These are phyloP conservation scores for Eimeria praecox DNA, from an alignment of 169 alveolate species.

Conservation along the genomic window DNA sequence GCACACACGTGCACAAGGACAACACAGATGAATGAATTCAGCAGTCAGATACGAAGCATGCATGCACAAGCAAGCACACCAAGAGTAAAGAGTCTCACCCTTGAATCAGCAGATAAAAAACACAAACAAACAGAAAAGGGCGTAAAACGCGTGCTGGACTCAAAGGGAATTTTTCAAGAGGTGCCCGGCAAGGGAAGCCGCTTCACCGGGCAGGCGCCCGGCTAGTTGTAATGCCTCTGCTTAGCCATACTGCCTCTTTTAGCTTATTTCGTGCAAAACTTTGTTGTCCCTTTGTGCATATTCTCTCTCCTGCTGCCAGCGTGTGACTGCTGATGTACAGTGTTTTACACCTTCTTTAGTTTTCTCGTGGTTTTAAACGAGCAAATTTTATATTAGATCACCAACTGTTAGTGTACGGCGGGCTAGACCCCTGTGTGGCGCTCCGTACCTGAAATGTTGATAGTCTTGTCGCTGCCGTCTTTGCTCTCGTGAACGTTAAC, in stretches of 20 bases:
- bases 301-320: not conserved
- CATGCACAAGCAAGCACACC: not conserved
- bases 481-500: conserved; percentile 57
- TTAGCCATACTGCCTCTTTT: not conserved
- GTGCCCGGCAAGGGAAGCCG: not conserved
- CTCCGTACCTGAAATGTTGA: conserved; percentile 43
- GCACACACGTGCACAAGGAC: not conserved
- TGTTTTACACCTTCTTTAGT: no score
- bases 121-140: not conserved
- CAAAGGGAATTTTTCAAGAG: no score
- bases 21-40: no score
- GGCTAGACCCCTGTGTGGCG: not conserved
- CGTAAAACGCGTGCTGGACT: not conserved
- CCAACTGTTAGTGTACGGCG: not conserved
- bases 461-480: conserved; percentile 62
- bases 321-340: not conserved
- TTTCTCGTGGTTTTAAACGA: no score
- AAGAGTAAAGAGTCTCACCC: not conserved
- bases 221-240: not conserved
- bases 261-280: not conserved
- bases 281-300: not conserved
- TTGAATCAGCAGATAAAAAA: no score
- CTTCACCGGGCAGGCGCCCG: not conserved
- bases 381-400: no score
- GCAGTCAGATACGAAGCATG: no score